These are phyloP conservation scores for Boletus reticulatus DNA, from an alignment of 768 basidiomycete species.

Conservation along the genomic window DNA sequence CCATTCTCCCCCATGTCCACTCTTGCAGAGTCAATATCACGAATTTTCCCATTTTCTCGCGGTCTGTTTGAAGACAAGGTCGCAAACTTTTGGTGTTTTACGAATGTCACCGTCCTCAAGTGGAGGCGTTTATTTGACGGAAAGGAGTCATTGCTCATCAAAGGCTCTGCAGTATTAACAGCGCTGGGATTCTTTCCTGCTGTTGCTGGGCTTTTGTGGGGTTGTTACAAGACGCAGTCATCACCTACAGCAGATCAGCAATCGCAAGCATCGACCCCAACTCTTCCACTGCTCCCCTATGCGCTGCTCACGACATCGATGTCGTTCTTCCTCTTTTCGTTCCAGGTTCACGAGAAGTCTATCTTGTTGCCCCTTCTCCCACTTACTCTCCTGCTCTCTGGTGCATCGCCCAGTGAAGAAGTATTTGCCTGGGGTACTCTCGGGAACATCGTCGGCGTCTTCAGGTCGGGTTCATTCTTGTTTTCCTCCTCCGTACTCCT, in stretches of 20 bases:
- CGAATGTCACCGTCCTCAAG: slow-evolving; percentile 78
- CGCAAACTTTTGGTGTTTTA: slow-evolving; percentile 96
- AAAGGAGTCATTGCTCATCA: slow-evolving; percentile 54
- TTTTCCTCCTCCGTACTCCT: background rate
- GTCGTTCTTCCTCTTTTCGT: slow-evolving; percentile 95
- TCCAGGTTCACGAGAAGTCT: slow-evolving; percentile 95
- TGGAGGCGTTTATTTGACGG: slow-evolving; percentile 52
- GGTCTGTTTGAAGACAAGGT: slow-evolving; percentile 96
- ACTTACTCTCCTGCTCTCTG: slow-evolving; percentile 70
- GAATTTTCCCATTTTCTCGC: slow-evolving; percentile 90
- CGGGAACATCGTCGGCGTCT: slow-evolving; percentile 80
- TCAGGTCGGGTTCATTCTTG: slow-evolving; percentile 58
- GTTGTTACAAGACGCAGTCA: slow-evolving; percentile 33
- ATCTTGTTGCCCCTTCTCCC: slow-evolving; percentile 86
- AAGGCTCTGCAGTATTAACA: slow-evolving; percentile 65
- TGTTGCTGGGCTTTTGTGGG: slow-evolving; percentile 44
- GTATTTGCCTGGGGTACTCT: slow-evolving; percentile 31
- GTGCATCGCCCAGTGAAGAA: slow-evolving; percentile 29
- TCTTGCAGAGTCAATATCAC: slow-evolving; percentile 63
- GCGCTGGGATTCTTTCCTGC: slow-evolving; percentile 67
- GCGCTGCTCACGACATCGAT: slow-evolving; percentile 78
- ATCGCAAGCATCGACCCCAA: slow-evolving; percentile 39
- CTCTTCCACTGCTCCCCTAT: slow-evolving; percentile 73
- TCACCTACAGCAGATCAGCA: background rate
- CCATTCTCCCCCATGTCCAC: slow-evolving; percentile 51